Evolutionary conservation across 2,329 filamentous ascomycete genomes (phyloP).

Genomic region (Epichloe aotearoae): DNA sequence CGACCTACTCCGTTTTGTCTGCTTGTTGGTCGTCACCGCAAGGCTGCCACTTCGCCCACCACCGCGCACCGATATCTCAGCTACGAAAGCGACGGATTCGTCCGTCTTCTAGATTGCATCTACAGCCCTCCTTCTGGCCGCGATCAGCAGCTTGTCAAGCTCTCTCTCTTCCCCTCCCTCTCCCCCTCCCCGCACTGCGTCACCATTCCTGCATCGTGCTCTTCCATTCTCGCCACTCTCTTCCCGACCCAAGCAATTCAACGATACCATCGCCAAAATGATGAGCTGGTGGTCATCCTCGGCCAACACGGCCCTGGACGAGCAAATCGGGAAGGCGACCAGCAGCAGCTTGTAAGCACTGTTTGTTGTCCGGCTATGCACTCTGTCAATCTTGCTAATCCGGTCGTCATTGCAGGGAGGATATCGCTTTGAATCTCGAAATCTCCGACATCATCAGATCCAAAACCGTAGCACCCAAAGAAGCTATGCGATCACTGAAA

Average conservation of each 20-base stretch:
- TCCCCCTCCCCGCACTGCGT: neutral
- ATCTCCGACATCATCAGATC: conserved; percentile 96
- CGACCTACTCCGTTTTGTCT: neutral
- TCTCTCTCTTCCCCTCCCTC: neutral
- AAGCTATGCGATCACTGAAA: conserved; percentile 95
- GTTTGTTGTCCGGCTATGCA: conserved; percentile 1
- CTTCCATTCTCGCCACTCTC: neutral
- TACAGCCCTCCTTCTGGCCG: neutral
- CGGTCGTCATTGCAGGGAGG: conserved; percentile 47
- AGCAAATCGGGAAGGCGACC: conserved; percentile 92
- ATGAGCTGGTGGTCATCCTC: conserved; percentile 98
- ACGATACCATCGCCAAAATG: conserved; percentile 25
- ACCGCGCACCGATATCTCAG: neutral
- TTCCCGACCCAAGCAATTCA: neutral
- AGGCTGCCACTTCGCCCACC: neutral
- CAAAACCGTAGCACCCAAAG: conserved; percentile 92
- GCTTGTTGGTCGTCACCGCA: neutral
- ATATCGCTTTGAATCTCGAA: conserved; percentile 93
- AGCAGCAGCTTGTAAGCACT: conserved; percentile 71
- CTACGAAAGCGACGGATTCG: neutral
- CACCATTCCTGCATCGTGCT: neutral
- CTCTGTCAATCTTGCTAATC: conserved; percentile 6
- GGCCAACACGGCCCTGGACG: conserved; percentile 80
- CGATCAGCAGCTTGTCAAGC: neutral
- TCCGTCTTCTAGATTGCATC: neutral